Conservation (phyloP, 2,329 filamentous ascomycete genomes). For the Colletotrichum cordylinicola region DNA sequence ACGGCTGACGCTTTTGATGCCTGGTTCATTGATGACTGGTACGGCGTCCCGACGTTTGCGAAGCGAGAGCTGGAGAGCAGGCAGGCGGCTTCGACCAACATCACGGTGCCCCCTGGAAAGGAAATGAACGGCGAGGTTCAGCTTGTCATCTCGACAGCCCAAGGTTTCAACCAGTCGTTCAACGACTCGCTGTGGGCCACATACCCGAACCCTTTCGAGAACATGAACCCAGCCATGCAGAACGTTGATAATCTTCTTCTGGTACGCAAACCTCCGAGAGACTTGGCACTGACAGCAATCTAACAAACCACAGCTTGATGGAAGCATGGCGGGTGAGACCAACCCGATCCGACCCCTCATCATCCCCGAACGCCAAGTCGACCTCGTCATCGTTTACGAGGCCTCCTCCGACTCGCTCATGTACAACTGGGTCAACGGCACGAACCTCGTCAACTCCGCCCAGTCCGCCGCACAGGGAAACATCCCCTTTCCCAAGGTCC, state of each 20-base stretch:
- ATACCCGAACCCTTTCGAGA: conserved; percentile 35
- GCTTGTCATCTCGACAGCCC: conserved; percentile 27
- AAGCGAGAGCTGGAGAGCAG: conserved; percentile 24
- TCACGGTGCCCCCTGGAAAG: conserved; percentile 17
- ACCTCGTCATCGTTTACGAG: conserved; percentile 37
- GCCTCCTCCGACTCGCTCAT: conserved; percentile 27
- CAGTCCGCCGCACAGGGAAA: conserved; percentile 27
- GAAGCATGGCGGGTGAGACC: conserved; percentile 33
- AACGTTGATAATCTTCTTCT: conserved; percentile 29
- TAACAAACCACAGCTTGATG: conserved; percentile 28
- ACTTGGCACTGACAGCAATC: not conserved
- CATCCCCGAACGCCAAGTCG: conserved; percentile 29
- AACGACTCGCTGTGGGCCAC: conserved; percentile 35
- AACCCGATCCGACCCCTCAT: conserved; percentile 34
- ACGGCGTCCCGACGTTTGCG: conserved; percentile 27
- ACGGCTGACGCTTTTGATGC: conserved; percentile 31
- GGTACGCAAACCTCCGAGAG: conserved; percentile 5
- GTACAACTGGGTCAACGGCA: conserved; percentile 32
- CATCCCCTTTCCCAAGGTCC: conserved; percentile 32
- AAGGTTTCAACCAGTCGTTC: conserved; percentile 30
- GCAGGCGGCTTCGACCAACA: conserved; percentile 13
- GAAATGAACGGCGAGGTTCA: conserved; percentile 25
- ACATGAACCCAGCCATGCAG: conserved; percentile 31
- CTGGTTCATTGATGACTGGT: conserved; percentile 32
- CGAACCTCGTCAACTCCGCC: conserved; percentile 25